Conservation (phyloP, 148 eudicot genomes). For the Rhododendron henanense region DNA sequence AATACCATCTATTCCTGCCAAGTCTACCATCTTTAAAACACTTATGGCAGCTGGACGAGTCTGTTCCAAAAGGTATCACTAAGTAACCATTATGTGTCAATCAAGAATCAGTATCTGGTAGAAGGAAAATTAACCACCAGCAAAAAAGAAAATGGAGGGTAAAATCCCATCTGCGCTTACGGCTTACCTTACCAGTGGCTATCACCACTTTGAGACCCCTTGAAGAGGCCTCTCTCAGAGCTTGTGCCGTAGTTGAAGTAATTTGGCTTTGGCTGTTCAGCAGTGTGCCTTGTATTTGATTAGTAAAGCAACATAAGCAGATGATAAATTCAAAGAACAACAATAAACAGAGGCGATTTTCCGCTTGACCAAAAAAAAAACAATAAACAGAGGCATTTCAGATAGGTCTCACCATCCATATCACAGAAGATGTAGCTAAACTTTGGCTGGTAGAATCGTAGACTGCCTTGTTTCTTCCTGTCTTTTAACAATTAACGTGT, state of each 20-base stretch:
- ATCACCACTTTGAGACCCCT: conserved; percentile 86
- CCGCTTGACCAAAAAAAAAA: no score
- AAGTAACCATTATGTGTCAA: neutral
- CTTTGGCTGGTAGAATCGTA: conserved; percentile 81
- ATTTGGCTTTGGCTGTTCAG: conserved; percentile 81
- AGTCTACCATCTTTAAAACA: conserved; percentile 56
- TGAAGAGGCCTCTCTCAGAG: conserved; percentile 77
- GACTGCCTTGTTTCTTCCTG: conserved; percentile 96
- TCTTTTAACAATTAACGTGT: conserved; percentile 62
- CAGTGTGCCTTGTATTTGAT: conserved; percentile 57
- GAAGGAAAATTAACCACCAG: neutral
- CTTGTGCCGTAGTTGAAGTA: conserved; percentile 60
- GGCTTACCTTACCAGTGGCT: conserved; percentile 91
- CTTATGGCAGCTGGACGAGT: conserved; percentile 75
- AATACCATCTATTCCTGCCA: conserved; percentile 73
- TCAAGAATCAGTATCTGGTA: neutral
- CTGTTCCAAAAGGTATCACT: conserved; percentile 30
- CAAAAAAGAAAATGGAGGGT: neutral
- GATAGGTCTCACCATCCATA: conserved; percentile 80
- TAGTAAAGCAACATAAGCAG: conserved; percentile 6
- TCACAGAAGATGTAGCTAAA: conserved; percentile 88
- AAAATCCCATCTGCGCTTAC: neutral
- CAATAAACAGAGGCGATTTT: no score
- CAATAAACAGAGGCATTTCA: neutral
- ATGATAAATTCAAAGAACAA: neutral